A percentile compares a stretch with the other conserved stretches of the same genome.
phyloP scores from a whole-genome alignment of 306 rosid species.

The Sechiopsis laciniata region DNA sequence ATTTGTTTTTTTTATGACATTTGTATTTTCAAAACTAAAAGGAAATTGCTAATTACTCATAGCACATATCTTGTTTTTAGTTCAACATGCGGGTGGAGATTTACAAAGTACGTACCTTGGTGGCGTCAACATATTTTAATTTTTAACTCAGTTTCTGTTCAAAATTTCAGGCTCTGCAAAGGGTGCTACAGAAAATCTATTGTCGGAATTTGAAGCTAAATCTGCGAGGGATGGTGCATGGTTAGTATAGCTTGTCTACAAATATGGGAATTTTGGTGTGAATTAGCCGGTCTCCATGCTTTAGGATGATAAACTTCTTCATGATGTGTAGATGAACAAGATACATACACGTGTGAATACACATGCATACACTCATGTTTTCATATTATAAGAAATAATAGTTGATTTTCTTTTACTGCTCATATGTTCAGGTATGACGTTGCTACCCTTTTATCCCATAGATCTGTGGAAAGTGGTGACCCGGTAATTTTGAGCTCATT shows the following conservation, averaged over 20 bases:
- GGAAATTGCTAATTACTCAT: neutral
- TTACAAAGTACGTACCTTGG: neutral
- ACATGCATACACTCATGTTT: too few relatives aligned
- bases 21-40: neutral
- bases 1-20: neutral
- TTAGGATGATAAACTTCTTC: neutral
- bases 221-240: constrained; percentile 99
- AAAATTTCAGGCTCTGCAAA: constrained; percentile 49
- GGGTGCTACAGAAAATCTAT: constrained; percentile 55
- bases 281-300: neutral
- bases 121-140: neutral
- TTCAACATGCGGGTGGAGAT: neutral
- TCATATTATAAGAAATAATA: too few relatives aligned
- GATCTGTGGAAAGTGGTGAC: constrained; percentile 73
- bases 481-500: constrained; percentile 60
- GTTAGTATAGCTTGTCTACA: constrained; percentile 44
- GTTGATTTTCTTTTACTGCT: neutral
- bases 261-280: constrained; percentile 25
- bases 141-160: constrained; percentile 28
- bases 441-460: constrained; percentile 70
- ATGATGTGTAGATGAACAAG: neutral
- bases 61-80: neutral
- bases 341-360: too few relatives aligned
- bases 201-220: constrained; percentile 90
- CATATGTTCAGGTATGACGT: constrained; percentile 68